phyloP scores from a whole-genome alignment of 805 yeast genomes.

The Kurtzmaniella cleridarum region DNA sequence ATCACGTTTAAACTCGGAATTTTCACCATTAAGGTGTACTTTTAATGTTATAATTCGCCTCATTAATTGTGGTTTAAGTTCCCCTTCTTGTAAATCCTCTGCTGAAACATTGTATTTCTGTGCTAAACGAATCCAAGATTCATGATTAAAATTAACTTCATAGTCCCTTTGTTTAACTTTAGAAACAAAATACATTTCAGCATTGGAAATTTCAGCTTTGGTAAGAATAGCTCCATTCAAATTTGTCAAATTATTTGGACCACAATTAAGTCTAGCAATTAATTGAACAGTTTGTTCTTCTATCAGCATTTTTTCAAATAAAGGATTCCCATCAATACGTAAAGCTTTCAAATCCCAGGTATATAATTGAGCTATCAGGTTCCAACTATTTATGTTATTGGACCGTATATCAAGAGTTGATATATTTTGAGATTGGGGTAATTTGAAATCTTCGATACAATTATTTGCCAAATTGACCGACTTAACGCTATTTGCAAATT shows the following conservation, averaged over 20 bases:
- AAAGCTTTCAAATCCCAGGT: constrained; percentile 38
- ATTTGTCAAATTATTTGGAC: constrained; percentile 6
- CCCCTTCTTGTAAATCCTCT: background rate
- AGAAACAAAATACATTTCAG: constrained; percentile 63
- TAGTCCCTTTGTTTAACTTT: constrained; percentile 33
- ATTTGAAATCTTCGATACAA: constrained; percentile 1
- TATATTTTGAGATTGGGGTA: background rate
- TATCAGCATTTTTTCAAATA: constrained; percentile 25
- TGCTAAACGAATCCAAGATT: constrained; percentile 41
- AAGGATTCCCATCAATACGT: constrained; percentile 49
- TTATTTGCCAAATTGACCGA: constrained; percentile 8
- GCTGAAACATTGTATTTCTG: constrained; percentile 23
- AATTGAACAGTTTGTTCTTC: constrained; percentile 32
- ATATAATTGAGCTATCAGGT: constrained; percentile 33
- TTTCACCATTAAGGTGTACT: background rate
- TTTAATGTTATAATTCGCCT: background rate
- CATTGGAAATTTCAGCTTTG: constrained; percentile 47
- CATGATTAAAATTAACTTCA: constrained; percentile 9
- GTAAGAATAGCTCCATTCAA: constrained; percentile 57
- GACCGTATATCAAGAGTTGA: constrained; percentile 43
- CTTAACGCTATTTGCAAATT: constrained; percentile 1
- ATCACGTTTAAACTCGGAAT: constrained; percentile 2
- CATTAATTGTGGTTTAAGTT: background rate
- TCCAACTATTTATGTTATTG: constrained; percentile 46
- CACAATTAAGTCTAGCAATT: constrained; percentile 41